phyloP scores from a whole-genome alignment of 306 rosid species.

The Trifolium dubium region DNA sequence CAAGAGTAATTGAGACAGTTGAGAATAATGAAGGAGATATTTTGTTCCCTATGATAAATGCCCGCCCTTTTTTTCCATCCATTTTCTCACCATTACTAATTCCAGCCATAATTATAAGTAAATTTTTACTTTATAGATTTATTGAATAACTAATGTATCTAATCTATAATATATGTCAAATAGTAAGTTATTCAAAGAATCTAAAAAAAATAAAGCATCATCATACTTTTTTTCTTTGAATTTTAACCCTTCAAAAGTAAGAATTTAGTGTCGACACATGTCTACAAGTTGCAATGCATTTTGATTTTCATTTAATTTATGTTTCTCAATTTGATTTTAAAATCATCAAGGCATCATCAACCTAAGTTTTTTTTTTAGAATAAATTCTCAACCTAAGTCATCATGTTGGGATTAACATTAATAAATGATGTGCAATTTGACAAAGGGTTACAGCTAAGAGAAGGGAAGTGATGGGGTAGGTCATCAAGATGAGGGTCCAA shows the following conservation, averaged over 20 bases:
- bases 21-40: conserved; percentile 65
- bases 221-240: conserved; percentile 14
- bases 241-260: not conserved
- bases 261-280: conserved; percentile 46
- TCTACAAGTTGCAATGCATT: not conserved
- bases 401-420: conserved; percentile 26
- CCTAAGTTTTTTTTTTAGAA: not conserved
- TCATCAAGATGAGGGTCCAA: conserved; percentile 36
- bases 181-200: no score
- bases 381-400: not conserved
- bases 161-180: no score
- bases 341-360: conserved; percentile 26
- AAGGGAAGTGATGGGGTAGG: not conserved
- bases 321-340: not conserved
- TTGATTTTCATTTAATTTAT: not conserved
- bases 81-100: conserved; percentile 15
- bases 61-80: conserved; percentile 33
- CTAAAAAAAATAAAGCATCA: not conserved
- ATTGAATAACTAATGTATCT: no score
- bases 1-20: conserved; percentile 82
- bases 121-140: no score
- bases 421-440: conserved; percentile 27
- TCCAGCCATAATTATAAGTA: no score
- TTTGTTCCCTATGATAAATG: conserved; percentile 72
- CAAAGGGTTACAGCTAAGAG: conserved; percentile 19